Conservation (phyloP, 371 early-diverging fungal species). For the Zopfochytrium polystomum region DNA sequence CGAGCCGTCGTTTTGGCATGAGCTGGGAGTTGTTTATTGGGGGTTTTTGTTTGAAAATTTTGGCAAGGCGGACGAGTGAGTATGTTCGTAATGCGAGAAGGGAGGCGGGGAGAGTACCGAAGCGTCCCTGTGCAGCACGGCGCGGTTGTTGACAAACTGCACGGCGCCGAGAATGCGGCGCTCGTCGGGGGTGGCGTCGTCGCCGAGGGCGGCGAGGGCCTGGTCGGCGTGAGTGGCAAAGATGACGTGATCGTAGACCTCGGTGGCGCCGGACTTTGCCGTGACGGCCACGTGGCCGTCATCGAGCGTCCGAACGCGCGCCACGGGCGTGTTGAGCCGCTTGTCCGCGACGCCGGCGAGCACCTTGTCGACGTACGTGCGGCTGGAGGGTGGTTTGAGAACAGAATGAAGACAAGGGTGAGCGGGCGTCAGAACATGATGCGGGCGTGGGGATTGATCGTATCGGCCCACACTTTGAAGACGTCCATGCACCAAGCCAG, state of each 20-base stretch:
- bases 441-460: too few relatives aligned
- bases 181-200: slow-evolving; percentile 50
- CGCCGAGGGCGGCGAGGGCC: slow-evolving; percentile 49
- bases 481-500: too few relatives aligned
- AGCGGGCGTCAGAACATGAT: too few relatives aligned
- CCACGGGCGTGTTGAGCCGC: slow-evolving; percentile 32
- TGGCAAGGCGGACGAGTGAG: neutral
- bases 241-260: slow-evolving; percentile 56
- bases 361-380: slow-evolving; percentile 42
- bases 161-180: slow-evolving; percentile 42
- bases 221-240: slow-evolving; percentile 61
- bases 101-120: slow-evolving; percentile 24
- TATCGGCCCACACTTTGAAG: too few relatives aligned
- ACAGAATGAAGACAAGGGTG: neutral
- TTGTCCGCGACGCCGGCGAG: slow-evolving; percentile 33
- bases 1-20: slow-evolving; percentile 52
- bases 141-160: slow-evolving; percentile 47
- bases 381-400: slow-evolving; percentile 14
- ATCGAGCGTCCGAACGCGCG: slow-evolving; percentile 24
- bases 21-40: slow-evolving; percentile 27
- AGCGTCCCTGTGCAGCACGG: slow-evolving; percentile 51
- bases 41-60: neutral
- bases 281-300: slow-evolving; percentile 26
- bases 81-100: neutral
- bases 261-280: slow-evolving; percentile 31